Percentiles rank a stretch among this genome's conserved stretches.
These are phyloP conservation scores for Delitschia confertaspora DNA, from an alignment of 495 filamentous ascomycete genomes.

Conservation along the genomic window DNA sequence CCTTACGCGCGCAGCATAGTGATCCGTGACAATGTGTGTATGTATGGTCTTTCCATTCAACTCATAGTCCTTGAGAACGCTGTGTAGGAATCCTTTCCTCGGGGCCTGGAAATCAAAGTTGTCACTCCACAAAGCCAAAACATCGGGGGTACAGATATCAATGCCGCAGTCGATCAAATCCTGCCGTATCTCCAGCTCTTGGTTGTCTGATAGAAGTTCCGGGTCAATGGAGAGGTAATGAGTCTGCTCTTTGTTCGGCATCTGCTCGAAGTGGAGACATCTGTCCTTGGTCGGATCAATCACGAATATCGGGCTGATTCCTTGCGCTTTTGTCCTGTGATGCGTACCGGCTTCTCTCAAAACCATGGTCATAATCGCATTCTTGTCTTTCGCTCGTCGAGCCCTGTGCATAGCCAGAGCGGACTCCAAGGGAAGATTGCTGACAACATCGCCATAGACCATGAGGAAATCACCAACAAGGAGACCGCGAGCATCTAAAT, in stretches of 20 bases:
- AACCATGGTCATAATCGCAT: slow-evolving; percentile 98
- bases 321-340: slow-evolving; percentile 66
- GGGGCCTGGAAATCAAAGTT: slow-evolving; percentile 94
- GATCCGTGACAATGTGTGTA: slow-evolving; percentile 70
- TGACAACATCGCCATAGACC: slow-evolving; percentile 89
- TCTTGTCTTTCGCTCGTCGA: slow-evolving; percentile 74
- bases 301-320: slow-evolving; percentile 72
- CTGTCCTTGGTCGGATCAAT: slow-evolving; percentile 70
- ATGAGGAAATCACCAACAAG: slow-evolving; percentile 87
- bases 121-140: slow-evolving; percentile 89
- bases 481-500: slow-evolving; percentile 77
- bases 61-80: slow-evolving; percentile 92
- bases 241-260: slow-evolving; percentile 26
- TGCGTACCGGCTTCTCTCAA: slow-evolving; percentile 64
- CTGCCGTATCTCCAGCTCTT: slow-evolving; percentile 67
- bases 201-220: slow-evolving; percentile 53
- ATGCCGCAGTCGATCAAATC: slow-evolving; percentile 93
- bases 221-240: slow-evolving; percentile 56
- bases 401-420: slow-evolving; percentile 71
- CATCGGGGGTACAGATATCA: slow-evolving; percentile 95
- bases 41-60: slow-evolving; percentile 93
- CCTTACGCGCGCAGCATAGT: slow-evolving; percentile 71
- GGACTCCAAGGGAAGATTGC: slow-evolving; percentile 73
- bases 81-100: slow-evolving; percentile 77
- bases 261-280: slow-evolving; percentile 90